A percentile compares a stretch with the other conserved stretches of the same genome.
Evolutionary conservation across 2,329 filamentous ascomycete species (phyloP).

Genomic region (Aspergillus phoenicis): DNA sequence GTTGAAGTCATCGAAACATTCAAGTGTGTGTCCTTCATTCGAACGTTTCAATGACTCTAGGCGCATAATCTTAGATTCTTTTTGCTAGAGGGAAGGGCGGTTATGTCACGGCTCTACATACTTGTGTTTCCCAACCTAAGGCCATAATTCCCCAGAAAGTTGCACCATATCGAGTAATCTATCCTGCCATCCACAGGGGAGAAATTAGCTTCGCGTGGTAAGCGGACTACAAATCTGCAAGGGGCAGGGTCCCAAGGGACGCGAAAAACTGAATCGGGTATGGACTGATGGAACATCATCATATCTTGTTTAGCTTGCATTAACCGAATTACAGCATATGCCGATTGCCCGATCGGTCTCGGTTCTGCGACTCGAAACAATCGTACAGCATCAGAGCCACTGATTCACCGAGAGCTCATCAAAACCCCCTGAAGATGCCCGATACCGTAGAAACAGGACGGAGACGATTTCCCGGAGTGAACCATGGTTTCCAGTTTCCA

Average conservation of each 20-base stretch:
- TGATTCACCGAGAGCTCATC: not conserved
- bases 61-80: not conserved
- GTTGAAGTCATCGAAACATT: not conserved
- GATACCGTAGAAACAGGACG: not conserved
- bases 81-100: not conserved
- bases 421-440: not conserved
- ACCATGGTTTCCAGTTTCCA: not conserved
- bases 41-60: not conserved
- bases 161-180: not conserved
- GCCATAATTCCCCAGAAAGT: not conserved
- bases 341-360: not conserved
- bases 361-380: not conserved
- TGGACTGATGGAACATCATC: not conserved
- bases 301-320: not conserved
- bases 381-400: too few species aligned
- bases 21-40: not conserved
- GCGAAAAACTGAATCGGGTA: not conserved
- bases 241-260: not conserved
- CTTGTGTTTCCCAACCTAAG: not conserved
- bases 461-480: not conserved
- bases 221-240: conserved; percentile 11
- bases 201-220: conserved; percentile 4
- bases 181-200: conserved; percentile 1
- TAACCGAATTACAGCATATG: not conserved
- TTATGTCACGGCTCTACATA: not conserved